These are phyloP conservation scores for Colletotrichum sp. DNA, from an alignment of 2,329 filamentous ascomycete genomes.

Conservation along the genomic window DNA sequence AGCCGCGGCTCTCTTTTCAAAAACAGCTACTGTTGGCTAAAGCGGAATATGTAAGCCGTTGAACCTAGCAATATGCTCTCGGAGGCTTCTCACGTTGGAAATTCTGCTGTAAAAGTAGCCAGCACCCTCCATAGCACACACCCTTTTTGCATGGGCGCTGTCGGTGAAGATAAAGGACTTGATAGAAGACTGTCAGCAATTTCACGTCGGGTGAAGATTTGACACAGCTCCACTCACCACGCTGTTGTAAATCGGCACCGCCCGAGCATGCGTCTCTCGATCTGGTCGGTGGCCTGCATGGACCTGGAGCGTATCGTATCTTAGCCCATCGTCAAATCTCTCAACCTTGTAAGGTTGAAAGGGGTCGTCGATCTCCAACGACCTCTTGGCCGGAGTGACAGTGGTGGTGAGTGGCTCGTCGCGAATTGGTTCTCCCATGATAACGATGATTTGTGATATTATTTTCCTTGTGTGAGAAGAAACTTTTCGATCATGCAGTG, in stretches of 20 bases:
- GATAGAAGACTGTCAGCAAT: not conserved
- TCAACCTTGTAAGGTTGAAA: not conserved
- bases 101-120: constrained; percentile 98
- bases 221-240: not conserved
- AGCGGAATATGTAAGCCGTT: not conserved
- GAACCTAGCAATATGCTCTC: not conserved
- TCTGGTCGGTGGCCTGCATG: not conserved
- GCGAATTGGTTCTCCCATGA: not conserved
- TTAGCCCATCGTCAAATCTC: not conserved
- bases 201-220: not conserved
- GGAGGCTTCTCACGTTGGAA: constrained; percentile 74
- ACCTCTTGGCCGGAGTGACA: not conserved
- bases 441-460: not conserved
- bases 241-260: not conserved
- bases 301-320: not conserved
- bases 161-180: constrained; percentile 94
- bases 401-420: not conserved
- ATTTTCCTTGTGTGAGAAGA: not conserved
- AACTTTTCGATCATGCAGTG: not conserved
- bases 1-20: constrained; percentile 92
- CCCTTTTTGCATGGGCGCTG: constrained; percentile 89
- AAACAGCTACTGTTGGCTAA: constrained; percentile 84
- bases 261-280: not conserved
- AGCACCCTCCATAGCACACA: constrained; percentile 95
- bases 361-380: not conserved